phyloP scores from a whole-genome alignment of 2,329 filamentous ascomycete species.

The Fusarium succisae region DNA sequence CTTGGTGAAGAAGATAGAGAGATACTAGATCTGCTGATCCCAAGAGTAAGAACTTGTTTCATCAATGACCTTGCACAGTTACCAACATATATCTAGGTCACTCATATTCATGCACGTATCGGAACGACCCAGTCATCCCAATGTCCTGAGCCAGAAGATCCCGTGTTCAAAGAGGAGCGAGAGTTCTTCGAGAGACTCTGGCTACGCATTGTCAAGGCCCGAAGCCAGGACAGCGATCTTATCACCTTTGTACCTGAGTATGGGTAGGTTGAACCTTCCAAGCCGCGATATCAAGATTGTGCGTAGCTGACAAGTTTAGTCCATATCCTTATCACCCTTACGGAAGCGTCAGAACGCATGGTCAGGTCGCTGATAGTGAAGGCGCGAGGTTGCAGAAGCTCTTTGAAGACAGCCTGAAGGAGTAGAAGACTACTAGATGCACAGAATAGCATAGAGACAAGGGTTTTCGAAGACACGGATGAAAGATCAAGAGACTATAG shows the following conservation, averaged over 20 bases:
- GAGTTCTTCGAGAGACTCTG: not conserved
- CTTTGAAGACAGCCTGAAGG: accelerated
- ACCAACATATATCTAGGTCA: accelerated
- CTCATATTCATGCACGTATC: not conserved
- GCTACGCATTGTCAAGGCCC: not conserved
- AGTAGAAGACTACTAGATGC: accelerated
- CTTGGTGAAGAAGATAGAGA: accelerated
- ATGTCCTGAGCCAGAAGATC: not conserved
- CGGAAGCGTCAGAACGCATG: not conserved
- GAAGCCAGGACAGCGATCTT: not conserved
- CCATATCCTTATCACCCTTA: not conserved
- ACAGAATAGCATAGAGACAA: accelerated
- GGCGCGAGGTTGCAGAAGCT: not conserved
- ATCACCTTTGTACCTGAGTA: not conserved
- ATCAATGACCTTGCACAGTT: accelerated
- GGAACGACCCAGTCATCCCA: not conserved
- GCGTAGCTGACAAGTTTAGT: not conserved
- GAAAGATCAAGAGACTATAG: not conserved
- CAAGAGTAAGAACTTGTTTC: accelerated
- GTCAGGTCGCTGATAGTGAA: not conserved
- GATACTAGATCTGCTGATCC: not conserved
- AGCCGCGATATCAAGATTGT: accelerated
- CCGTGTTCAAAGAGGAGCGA: not conserved
- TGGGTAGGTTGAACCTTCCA: not conserved
- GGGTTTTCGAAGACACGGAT: accelerated